Evolutionary conservation across 179 eudicot genomes (phyloP).

Genomic region (Nepenthes alata): DNA sequence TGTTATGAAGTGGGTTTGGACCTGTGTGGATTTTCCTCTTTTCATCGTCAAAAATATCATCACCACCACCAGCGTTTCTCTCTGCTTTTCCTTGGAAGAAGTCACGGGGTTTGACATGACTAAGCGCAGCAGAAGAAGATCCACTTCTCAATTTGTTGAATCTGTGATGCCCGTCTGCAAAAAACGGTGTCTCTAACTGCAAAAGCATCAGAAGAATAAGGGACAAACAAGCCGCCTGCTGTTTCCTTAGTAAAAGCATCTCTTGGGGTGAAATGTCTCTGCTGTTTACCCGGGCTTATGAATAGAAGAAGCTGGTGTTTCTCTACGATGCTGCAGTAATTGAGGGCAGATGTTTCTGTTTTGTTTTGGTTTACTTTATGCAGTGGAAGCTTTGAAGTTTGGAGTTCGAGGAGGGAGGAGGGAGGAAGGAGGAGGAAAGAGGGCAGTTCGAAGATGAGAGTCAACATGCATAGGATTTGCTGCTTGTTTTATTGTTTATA

Average conservation of each 20-base stretch:
- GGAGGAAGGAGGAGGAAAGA: too few relatives aligned
- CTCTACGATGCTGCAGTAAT: too few relatives aligned
- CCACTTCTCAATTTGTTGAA: conserved; percentile 25
- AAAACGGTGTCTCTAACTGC: conserved; percentile 21
- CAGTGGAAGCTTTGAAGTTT: conserved; percentile 17
- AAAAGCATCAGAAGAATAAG: conserved; percentile 27
- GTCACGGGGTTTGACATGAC: conserved; percentile 12
- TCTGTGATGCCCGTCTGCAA: conserved; percentile 33
- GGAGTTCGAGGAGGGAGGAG: neutral
- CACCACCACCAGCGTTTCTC: conserved; percentile 6
- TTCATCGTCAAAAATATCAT: conserved; percentile 41
- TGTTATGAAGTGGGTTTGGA: conserved; percentile 87
- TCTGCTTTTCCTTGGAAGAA: conserved; percentile 3
- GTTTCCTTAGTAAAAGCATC: conserved; percentile 1
- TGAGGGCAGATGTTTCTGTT: neutral
- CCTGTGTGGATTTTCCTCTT: conserved; percentile 78
- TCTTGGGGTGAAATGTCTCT: neutral
- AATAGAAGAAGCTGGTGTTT: neutral
- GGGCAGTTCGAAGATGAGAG: conserved; percentile 1
- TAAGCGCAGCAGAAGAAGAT: conserved; percentile 4
- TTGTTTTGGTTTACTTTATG: neutral
- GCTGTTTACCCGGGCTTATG: neutral
- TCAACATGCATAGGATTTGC: conserved; percentile 6
- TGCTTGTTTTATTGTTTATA: neutral
- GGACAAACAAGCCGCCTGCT: conserved; percentile 20